Evolutionary conservation across 225 moss, liverwort and hornwort genomes (phyloP).

Genomic region (Pseudoscleropodium purum): DNA sequence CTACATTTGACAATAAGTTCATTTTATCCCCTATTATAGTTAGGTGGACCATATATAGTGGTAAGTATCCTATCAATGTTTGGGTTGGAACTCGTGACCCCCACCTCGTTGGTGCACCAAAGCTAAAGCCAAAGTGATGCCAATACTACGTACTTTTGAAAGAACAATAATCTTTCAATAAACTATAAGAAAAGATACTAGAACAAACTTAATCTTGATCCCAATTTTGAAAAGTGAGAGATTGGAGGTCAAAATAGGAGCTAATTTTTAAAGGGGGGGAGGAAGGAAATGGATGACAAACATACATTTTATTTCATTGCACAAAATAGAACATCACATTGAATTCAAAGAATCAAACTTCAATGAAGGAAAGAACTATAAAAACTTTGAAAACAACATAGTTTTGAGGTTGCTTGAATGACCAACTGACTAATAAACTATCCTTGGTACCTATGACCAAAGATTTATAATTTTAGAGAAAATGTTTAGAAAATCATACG

Average conservation of each 20-base stretch:
- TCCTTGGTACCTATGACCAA: fast-evolving
- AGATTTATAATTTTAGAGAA: background rate
- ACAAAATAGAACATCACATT: background rate
- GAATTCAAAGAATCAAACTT: background rate
- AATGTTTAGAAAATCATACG: background rate
- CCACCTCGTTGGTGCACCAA: fast-evolving
- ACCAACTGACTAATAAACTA: fast-evolving
- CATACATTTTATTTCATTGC: background rate
- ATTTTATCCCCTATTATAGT: fast-evolving
- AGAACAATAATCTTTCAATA: background rate
- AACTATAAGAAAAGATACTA: background rate
- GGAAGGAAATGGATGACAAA: fast-evolving
- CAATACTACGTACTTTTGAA: background rate
- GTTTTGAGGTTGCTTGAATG: fast-evolving
- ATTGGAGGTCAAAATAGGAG: background rate
- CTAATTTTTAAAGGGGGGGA: background rate
- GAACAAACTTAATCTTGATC: fast-evolving
- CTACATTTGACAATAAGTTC: fast-evolving
- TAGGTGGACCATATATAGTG: background rate
- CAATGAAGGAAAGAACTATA: fast-evolving
- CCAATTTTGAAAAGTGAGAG: background rate
- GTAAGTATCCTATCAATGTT: fast-evolving
- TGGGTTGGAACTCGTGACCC: fast-evolving
- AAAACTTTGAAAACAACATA: too few species aligned
- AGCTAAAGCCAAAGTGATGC: background rate